A percentile compares a stretch with the other conserved stretches of the same genome.
These are phyloP conservation scores for Xylariaceae sp. DNA, from an alignment of 2,329 filamentous ascomycete genomes.

Conservation along the genomic window DNA sequence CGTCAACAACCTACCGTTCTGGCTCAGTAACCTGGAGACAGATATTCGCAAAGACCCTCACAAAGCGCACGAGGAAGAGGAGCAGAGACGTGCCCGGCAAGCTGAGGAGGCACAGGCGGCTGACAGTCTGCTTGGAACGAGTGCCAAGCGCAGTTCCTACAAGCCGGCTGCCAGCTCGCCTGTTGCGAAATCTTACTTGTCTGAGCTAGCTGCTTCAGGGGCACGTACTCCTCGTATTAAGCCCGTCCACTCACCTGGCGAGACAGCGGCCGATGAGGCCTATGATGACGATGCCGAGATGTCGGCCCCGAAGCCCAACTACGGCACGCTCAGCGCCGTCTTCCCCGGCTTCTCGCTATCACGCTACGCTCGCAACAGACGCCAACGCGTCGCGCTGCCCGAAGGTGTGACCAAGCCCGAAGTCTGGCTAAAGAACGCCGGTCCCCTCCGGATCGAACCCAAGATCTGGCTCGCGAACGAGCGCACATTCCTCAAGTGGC, in stretches of 20 bases:
- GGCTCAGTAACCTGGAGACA: conserved; percentile 84
- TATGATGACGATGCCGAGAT: conserved; percentile 35
- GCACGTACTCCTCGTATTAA: conserved; percentile 29
- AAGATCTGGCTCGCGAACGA: conserved; percentile 99
- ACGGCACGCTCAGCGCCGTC: conserved; percentile 61
- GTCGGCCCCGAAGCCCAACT: conserved; percentile 31
- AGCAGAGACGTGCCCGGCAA: conserved; percentile 72
- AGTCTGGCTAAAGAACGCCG: conserved; percentile 90
- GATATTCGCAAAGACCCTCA: conserved; percentile 94
- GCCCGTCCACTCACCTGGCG: conserved; percentile 21
- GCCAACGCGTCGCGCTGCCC: conserved; percentile 57
- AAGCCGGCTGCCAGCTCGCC: conserved; percentile 62
- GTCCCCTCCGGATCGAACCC: conserved; percentile 86
- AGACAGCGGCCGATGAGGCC: conserved; percentile 27
- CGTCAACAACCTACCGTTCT: conserved; percentile 94
- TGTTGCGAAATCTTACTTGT: conserved; percentile 59
- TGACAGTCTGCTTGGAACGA: conserved; percentile 71
- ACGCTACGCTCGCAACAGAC: conserved; percentile 61
- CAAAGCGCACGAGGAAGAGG: conserved; percentile 84
- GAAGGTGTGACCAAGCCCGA: conserved; percentile 83
- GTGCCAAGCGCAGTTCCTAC: conserved; percentile 44
- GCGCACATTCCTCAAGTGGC: conserved; percentile 97
- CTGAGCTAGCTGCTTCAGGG: conserved; percentile 50
- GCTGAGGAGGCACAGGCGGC: conserved; percentile 86
- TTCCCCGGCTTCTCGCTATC: conserved; percentile 79